Conservation (phyloP, 768 basidiomycete genomes). For the Lactarius hatsudake region DNA sequence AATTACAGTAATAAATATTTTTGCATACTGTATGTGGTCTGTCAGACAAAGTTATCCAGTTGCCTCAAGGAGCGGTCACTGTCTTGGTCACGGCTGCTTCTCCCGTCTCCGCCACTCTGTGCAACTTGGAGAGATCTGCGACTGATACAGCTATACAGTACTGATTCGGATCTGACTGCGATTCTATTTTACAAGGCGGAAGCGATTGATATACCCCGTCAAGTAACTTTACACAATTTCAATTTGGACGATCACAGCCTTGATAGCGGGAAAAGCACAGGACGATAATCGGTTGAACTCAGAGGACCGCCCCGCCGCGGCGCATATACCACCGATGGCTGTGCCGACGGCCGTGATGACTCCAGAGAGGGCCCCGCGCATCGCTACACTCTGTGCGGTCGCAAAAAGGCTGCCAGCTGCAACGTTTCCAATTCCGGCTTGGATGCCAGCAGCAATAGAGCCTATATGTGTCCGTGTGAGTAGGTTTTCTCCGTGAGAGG, state of each 20-base stretch:
- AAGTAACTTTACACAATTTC: not conserved
- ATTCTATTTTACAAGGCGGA: not conserved
- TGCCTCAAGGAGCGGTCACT: no score
- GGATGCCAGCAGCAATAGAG: conserved; percentile 1
- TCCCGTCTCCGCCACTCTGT: no score
- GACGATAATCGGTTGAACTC: not conserved
- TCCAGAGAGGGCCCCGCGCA: not conserved
- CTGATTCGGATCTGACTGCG: not conserved
- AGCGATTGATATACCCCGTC: not conserved
- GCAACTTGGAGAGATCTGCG: not conserved
- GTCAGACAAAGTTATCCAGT: not conserved
- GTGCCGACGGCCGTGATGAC: not conserved
- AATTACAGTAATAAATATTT: no score
- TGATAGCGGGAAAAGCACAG: not conserved
- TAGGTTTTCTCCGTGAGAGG: not conserved
- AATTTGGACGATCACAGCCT: no score
- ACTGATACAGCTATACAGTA: not conserved
- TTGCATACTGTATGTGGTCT: not conserved
- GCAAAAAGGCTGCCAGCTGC: not conserved
- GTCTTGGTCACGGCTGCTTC: no score
- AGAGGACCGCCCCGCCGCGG: not conserved
- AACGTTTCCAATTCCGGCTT: conserved; percentile 5
- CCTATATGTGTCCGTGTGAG: not conserved
- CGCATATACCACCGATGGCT: not conserved
- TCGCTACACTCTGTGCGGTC: conserved; percentile 6